A percentile compares a stretch with the other conserved stretches of the same genome.
Conservation (phyloP, 2,329 filamentous ascomycete genomes). For the Venturia pyrina region DNA sequence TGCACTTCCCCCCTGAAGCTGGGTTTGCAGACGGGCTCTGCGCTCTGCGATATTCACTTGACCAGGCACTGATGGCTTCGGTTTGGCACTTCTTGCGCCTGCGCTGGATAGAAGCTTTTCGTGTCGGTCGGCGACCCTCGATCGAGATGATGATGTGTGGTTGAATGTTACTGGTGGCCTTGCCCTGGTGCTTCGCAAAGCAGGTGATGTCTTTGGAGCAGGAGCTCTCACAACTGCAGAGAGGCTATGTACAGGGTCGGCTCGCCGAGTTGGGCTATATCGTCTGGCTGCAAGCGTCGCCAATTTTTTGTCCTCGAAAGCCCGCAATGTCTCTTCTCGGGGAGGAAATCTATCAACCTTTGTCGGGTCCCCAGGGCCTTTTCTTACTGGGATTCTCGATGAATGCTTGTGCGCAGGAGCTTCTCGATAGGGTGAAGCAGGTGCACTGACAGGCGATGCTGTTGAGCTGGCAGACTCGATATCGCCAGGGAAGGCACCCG, state of each 20-base stretch:
- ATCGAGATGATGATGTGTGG: constrained; percentile 15
- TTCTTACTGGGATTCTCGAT: neutral
- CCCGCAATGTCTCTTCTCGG: neutral
- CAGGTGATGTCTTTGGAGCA: constrained; percentile 15
- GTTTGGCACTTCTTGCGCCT: neutral
- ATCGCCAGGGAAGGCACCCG: neutral
- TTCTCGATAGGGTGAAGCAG: neutral
- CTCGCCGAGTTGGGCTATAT: constrained; percentile 8
- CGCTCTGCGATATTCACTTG: constrained; percentile 10
- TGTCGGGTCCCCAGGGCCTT: neutral
- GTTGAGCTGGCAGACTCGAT: neutral
- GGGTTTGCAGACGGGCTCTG: constrained; percentile 8
- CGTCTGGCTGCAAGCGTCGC: constrained; percentile 8
- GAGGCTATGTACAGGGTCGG: constrained; percentile 1
- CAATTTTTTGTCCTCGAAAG: neutral
- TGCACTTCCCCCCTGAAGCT: constrained; percentile 4
- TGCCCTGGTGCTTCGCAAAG: constrained; percentile 17
- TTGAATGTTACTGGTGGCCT: constrained; percentile 16
- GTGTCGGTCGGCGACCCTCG: constrained; percentile 12
- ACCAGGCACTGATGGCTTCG: constrained; percentile 10
- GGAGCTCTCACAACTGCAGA: constrained; percentile 14
- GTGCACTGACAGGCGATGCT: neutral
- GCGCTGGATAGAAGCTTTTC: neutral
- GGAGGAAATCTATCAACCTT: neutral
- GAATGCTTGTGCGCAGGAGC: neutral